These are phyloP conservation scores for Aspergillus versicolor DNA, from an alignment of 2,329 filamentous ascomycete genomes.

Conservation along the genomic window DNA sequence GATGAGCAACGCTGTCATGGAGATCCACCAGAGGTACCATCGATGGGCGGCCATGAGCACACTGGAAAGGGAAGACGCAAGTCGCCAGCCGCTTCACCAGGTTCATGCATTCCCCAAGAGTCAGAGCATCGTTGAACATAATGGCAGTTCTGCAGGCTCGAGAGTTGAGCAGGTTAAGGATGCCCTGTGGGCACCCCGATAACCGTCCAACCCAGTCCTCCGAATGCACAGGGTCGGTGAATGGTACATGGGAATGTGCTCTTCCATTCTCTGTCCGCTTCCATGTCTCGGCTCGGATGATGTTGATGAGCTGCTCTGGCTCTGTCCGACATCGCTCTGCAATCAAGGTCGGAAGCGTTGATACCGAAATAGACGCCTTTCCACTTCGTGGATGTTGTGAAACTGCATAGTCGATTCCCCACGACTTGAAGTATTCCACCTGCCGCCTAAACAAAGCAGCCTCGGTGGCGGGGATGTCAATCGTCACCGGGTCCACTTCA, in stretches of 20 bases:
- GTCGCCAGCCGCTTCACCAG: constrained; percentile 39
- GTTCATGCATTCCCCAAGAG: constrained; percentile 36
- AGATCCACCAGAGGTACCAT: constrained; percentile 47
- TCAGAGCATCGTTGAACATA: constrained; percentile 51
- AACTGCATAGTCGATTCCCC: constrained; percentile 71
- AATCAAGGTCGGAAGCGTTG: constrained; percentile 68
- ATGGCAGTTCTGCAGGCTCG: constrained; percentile 50
- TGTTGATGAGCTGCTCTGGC: constrained; percentile 67
- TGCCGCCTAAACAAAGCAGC: constrained; percentile 56
- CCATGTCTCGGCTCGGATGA: constrained; percentile 76
- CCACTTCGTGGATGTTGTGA: constrained; percentile 12
- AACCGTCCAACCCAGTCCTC: constrained; percentile 61
- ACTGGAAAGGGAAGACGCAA: constrained; percentile 51
- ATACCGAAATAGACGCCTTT: constrained; percentile 47
- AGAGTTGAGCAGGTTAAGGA: constrained; percentile 63
- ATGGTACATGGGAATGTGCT: constrained; percentile 6
- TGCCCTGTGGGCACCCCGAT: constrained; percentile 68
- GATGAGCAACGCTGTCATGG: background rate
- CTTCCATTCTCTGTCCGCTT: constrained; percentile 52
- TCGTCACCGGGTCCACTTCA: constrained; percentile 52
- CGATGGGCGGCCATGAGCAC: constrained; percentile 51
- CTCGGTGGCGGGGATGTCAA: constrained; percentile 66
- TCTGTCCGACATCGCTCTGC: constrained; percentile 72
- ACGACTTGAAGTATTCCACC: constrained; percentile 60
- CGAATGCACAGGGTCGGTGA: background rate